phyloP scores from a whole-genome alignment of 1,139 yeast genomes.

The Nadsonia starkeyi-henricii region DNA sequence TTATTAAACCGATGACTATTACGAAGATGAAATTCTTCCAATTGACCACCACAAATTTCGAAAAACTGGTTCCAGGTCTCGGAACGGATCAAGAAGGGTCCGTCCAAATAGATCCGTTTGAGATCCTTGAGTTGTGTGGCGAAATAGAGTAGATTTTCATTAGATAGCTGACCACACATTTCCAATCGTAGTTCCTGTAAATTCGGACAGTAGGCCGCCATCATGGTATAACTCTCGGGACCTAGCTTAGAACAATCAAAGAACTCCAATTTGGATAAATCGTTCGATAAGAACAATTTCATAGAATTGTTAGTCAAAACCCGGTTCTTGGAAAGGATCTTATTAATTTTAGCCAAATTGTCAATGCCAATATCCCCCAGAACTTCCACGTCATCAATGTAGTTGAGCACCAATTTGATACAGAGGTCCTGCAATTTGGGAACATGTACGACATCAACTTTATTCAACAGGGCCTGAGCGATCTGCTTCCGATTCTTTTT shows the following conservation, averaged over 20 bases:
- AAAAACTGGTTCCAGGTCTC: slow-evolving; percentile 65
- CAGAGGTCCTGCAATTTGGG: slow-evolving; percentile 75
- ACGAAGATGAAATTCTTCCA: slow-evolving; percentile 45
- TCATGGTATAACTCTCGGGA: slow-evolving; percentile 47
- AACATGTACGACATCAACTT: slow-evolving; percentile 39
- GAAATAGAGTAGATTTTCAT: slow-evolving; percentile 54
- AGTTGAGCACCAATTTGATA: slow-evolving; percentile 51
- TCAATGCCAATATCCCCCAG: slow-evolving; percentile 65
- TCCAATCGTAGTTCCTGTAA: slow-evolving; percentile 50
- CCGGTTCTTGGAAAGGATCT: slow-evolving; percentile 68
- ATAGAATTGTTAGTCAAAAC: slow-evolving; percentile 61
- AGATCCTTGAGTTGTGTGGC: slow-evolving; percentile 44
- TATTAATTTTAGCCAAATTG: slow-evolving; percentile 52
- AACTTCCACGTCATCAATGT: slow-evolving; percentile 64
- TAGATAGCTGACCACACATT: slow-evolving; percentile 90
- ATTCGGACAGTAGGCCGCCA: slow-evolving; percentile 71
- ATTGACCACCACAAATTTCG: slow-evolving; percentile 31
- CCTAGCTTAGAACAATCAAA: slow-evolving; percentile 88
- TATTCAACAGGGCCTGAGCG: slow-evolving; percentile 74
- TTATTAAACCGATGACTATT: slow-evolving; percentile 77
- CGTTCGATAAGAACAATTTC: slow-evolving; percentile 54
- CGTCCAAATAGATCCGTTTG: slow-evolving; percentile 49
- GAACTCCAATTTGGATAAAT: slow-evolving; percentile 44
- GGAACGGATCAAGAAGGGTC: slow-evolving; percentile 75
- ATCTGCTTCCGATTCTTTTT: slow-evolving; percentile 51